phyloP scores from a whole-genome alignment of 2,329 filamentous ascomycete species.

The Pyrenophora graminea region DNA sequence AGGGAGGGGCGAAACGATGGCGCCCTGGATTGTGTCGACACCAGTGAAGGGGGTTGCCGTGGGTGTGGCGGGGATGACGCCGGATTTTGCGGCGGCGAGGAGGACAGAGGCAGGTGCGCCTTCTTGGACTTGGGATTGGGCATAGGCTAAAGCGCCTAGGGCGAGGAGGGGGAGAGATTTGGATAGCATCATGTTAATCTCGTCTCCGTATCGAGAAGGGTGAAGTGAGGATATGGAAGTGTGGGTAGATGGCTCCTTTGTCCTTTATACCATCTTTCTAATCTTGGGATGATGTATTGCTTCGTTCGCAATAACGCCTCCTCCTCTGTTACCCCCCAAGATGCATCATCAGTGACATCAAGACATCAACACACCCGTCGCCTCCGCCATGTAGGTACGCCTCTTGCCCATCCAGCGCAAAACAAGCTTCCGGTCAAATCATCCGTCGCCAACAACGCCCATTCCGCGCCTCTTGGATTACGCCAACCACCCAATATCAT shows the following conservation, averaged over 20 bases:
- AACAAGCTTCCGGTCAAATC: not conserved
- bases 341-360: conserved; percentile 3
- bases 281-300: not conserved
- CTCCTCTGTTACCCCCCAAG: not conserved
- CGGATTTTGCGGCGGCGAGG: conserved; percentile 27
- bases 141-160: conserved; percentile 15
- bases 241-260: not conserved
- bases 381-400: not conserved
- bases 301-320: not conserved
- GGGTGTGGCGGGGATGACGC: conserved; percentile 27
- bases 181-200: not conserved
- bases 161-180: conserved; percentile 15
- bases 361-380: not conserved
- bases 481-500: not conserved
- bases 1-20: conserved; percentile 29
- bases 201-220: not conserved
- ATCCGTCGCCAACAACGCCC: not conserved
- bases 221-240: not conserved
- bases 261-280: not conserved
- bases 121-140: conserved; percentile 24
- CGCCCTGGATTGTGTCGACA: conserved; percentile 32
- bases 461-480: too few relatives aligned
- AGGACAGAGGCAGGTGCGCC: conserved; percentile 21
- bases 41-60: conserved; percentile 23
- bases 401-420: not conserved